Percentiles rank a stretch among this genome's conserved stretches.
Evolutionary conservation across 352 stramenopile genomes (phyloP).

Genomic region (Phytopythium helicoides): DNA sequence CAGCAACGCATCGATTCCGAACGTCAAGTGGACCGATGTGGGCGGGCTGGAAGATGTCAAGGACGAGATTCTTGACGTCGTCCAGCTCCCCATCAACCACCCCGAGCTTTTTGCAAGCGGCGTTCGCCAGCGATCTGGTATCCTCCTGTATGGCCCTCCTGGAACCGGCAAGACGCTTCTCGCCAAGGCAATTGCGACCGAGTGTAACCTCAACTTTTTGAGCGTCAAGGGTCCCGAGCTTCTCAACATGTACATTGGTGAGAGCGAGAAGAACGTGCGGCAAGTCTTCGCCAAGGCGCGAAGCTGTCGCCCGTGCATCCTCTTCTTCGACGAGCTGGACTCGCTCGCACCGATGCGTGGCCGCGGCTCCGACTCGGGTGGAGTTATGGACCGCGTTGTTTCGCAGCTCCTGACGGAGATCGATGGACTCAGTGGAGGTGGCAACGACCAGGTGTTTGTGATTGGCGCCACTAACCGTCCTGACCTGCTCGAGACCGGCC

Average conservation of each 20-base stretch:
- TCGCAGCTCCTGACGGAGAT: constrained; percentile 96
- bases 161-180: constrained; percentile 95
- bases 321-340: constrained; percentile 95
- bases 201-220: constrained; percentile 96
- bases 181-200: constrained; percentile 94
- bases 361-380: constrained; percentile 80
- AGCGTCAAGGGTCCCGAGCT: constrained; percentile 96
- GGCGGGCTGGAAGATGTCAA: constrained; percentile 99
- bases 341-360: constrained; percentile 89
- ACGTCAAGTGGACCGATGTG: constrained; percentile 98
- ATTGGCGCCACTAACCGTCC: constrained; percentile 97
- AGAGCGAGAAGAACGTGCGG: constrained; percentile 96
- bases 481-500: constrained; percentile 93
- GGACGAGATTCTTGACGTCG: constrained; percentile 91
- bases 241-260: constrained; percentile 98
- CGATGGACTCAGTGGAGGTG: constrained; percentile 79
- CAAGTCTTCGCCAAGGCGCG: constrained; percentile 91
- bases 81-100: constrained; percentile 83
- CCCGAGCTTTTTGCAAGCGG: constrained; percentile 79
- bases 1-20: constrained; percentile 82
- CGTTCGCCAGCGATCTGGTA: constrained; percentile 76
- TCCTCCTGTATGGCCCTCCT: constrained; percentile 80
- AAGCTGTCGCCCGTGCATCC: constrained; percentile 80
- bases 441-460: constrained; percentile 91
- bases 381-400: constrained; percentile 96